Percentiles rank a stretch among this genome's conserved stretches.
Conservation (phyloP, 306 rosid genomes). For the Abrus pulchellus region DNA sequence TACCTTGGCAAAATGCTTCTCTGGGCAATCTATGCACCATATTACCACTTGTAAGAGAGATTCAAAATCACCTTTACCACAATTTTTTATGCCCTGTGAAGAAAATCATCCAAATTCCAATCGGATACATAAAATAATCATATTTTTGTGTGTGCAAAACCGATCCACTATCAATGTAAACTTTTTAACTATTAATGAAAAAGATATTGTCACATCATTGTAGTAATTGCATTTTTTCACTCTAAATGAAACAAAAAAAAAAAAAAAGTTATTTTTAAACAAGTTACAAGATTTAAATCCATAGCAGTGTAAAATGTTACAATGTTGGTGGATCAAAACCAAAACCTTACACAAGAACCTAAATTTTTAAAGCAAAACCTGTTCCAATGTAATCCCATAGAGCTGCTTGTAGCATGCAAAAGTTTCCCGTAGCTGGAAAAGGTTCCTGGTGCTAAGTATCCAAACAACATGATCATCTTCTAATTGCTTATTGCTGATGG, state of each 20-base stretch:
- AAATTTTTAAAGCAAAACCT: constrained; percentile 59
- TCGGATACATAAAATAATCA: not conserved
- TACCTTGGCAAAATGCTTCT: constrained; percentile 94
- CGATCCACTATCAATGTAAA: constrained; percentile 3
- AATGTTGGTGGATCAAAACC: constrained; percentile 3
- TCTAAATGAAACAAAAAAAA: not conserved
- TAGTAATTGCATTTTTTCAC: not conserved
- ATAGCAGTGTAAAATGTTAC: not conserved
- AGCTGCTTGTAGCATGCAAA: constrained; percentile 70
- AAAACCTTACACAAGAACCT: not conserved
- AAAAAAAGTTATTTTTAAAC: not conserved
- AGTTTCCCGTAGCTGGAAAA: constrained; percentile 86
- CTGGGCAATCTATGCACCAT: constrained; percentile 76
- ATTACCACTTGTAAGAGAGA: constrained; percentile 61
- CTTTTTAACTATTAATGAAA: not conserved
- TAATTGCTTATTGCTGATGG: constrained; percentile 65
- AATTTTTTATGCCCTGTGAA: constrained; percentile 66
- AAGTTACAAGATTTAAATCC: not conserved
- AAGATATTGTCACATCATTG: not conserved
- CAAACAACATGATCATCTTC: constrained; percentile 68
- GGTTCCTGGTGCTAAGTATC: constrained; percentile 86
- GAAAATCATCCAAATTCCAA: constrained; percentile 32
- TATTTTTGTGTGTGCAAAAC: not conserved
- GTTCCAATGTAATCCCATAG: constrained; percentile 66
- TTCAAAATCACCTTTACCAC: constrained; percentile 69